phyloP scores from a whole-genome alignment of 2,329 filamentous ascomycete species.

The Aspergillus proliferans region DNA sequence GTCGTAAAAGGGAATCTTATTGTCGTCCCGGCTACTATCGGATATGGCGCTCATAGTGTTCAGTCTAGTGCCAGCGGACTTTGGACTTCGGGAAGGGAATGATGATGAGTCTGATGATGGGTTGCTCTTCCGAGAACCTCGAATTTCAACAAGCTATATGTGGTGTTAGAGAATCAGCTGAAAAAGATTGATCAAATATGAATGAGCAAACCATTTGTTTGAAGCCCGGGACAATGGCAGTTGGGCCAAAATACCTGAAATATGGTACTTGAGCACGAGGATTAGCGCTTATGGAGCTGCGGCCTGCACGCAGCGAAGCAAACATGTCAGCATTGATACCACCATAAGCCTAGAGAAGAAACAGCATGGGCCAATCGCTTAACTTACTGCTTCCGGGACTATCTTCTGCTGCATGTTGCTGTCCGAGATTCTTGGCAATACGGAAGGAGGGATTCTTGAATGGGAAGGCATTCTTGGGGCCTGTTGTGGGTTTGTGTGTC shows the following conservation, averaged over 20 bases:
- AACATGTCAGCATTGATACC: background rate
- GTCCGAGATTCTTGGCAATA: slow-evolving; percentile 19
- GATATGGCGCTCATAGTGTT: slow-evolving; percentile 12
- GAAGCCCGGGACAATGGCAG: slow-evolving; percentile 83
- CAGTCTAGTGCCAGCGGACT: slow-evolving; percentile 14
- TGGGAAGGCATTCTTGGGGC: slow-evolving; percentile 12
- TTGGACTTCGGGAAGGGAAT: slow-evolving; percentile 32
- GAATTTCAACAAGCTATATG: slow-evolving; percentile 51
- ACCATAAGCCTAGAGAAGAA: background rate
- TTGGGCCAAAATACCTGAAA: slow-evolving; percentile 85
- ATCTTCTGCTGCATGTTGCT: slow-evolving; percentile 14
- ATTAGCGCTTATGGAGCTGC: slow-evolving; percentile 32
- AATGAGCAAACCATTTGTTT: slow-evolving; percentile 69
- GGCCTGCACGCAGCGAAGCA: slow-evolving; percentile 15
- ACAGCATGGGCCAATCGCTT: background rate
- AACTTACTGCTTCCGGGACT: slow-evolving; percentile 35
- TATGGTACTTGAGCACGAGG: slow-evolving; percentile 61
- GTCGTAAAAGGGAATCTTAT: slow-evolving; percentile 66
- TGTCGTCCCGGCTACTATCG: slow-evolving; percentile 24
- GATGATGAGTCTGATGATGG: slow-evolving; percentile 33
- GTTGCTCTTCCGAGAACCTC: slow-evolving; percentile 46
- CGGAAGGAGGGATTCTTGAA: slow-evolving; percentile 13
- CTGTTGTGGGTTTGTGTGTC: slow-evolving; percentile 5
- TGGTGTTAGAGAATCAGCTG: slow-evolving; percentile 36
- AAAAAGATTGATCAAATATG: background rate